phyloP scores from a whole-genome alignment of 768 basidiomycete genomes.

The Tulasnella sp. region DNA sequence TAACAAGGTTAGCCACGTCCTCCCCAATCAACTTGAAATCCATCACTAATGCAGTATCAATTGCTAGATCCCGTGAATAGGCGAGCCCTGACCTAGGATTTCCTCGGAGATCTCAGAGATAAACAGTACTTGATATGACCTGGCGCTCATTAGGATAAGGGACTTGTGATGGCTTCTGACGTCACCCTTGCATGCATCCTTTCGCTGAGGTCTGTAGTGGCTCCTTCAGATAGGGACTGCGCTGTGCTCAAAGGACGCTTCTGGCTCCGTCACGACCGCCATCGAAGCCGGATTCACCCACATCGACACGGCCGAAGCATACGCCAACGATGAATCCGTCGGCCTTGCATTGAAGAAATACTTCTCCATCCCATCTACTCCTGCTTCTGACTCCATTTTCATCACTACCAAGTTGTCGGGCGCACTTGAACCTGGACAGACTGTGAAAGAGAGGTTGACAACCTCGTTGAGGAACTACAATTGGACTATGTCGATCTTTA shows the following conservation, averaged over 20 bases:
- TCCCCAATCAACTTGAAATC: no score
- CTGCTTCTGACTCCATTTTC: conserved; percentile 24
- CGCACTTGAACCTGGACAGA: conserved; percentile 12
- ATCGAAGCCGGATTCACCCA: conserved; percentile 23
- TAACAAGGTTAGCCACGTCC: no score
- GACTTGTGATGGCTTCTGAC: no score
- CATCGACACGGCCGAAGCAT: conserved; percentile 27
- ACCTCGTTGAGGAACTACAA: conserved; percentile 24
- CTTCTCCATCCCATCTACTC: conserved; percentile 13
- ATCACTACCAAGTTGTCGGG: conserved; percentile 22
- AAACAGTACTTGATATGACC: no score
- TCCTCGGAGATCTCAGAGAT: no score
- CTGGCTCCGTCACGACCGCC: conserved; percentile 16
- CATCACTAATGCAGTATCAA: no score
- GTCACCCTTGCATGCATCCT: no score
- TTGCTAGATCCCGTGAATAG: no score
- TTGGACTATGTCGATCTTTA: conserved; percentile 25
- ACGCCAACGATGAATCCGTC: conserved; percentile 26
- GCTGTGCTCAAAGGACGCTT: not conserved
- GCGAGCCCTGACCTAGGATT: no score
- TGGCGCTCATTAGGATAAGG: no score
- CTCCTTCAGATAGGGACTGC: no score
- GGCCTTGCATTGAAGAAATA: conserved; percentile 24
- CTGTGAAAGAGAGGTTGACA: conserved; percentile 23
- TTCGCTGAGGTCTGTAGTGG: no score